phyloP scores from a whole-genome alignment of 75 land plant species.

The Isoetes taiwanensis region DNA sequence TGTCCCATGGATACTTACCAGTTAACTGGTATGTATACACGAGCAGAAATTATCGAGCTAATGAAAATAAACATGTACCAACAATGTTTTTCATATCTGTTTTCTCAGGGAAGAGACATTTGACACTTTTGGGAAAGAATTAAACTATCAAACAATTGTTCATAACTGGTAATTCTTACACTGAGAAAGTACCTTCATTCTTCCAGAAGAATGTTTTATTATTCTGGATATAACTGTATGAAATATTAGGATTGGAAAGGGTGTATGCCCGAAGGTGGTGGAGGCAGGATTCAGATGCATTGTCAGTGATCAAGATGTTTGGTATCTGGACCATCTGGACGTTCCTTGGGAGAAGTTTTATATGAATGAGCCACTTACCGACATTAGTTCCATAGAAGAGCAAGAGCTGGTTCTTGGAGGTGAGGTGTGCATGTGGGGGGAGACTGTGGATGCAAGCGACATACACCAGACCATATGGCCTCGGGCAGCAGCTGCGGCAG shows the following conservation, averaged over 20 bases:
- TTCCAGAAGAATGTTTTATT: no score
- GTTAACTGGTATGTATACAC: constrained; percentile 87
- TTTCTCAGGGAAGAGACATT: constrained; percentile 96
- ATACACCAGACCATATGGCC: constrained; percentile 93
- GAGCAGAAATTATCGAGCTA: no score
- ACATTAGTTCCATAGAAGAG: constrained; percentile 30
- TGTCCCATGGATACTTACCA: constrained; percentile 52
- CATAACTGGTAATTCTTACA: constrained; percentile 58
- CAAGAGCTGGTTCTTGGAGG: constrained; percentile 81
- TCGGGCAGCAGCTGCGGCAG: constrained; percentile 98
- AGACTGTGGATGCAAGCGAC: constrained; percentile 74
- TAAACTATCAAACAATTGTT: constrained; percentile 56
- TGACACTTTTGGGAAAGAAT: constrained; percentile 37
- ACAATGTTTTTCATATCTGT: no score
- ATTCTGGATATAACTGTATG: no score
- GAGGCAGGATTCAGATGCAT: constrained; percentile 80
- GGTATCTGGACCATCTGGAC: constrained; percentile 91
- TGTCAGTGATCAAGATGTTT: constrained; percentile 70
- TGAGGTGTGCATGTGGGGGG: constrained; percentile 99
- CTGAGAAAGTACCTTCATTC: not conserved
- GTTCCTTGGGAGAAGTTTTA: constrained; percentile 73
- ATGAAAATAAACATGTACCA: no score
- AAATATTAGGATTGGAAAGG: constrained; percentile 44
- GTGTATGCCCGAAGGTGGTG: constrained; percentile 62
- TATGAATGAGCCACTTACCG: constrained; percentile 59